These are phyloP conservation scores for Torulaspora pretoriensis DNA, from an alignment of 1,139 yeast species.

Conservation along the genomic window DNA sequence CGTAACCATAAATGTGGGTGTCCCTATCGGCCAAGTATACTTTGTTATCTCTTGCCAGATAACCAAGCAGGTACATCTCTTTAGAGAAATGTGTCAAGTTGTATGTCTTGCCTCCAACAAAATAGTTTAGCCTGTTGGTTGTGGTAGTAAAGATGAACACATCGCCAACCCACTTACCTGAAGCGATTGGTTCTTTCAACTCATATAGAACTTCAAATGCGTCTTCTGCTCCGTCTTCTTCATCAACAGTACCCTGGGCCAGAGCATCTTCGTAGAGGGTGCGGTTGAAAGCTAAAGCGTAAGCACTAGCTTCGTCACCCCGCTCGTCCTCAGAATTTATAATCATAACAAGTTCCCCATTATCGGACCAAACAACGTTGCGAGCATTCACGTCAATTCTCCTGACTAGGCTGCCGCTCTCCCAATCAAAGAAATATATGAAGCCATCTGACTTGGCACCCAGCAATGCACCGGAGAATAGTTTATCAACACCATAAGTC, in stretches of 20 bases:
- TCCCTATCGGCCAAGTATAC: constrained; percentile 90
- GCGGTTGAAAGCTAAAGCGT: constrained; percentile 69
- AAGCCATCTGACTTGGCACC: constrained; percentile 78
- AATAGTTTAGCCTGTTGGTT: constrained; percentile 84
- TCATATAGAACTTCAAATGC: constrained; percentile 84
- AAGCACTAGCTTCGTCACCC: constrained; percentile 56
- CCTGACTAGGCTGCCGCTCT: constrained; percentile 73
- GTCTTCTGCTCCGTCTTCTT: constrained; percentile 83
- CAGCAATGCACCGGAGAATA: constrained; percentile 81
- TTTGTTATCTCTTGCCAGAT: constrained; percentile 82
- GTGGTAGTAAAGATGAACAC: constrained; percentile 86
- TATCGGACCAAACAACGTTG: constrained; percentile 88
- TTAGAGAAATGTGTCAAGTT: constrained; percentile 92
- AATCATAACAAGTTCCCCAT: constrained; percentile 82
- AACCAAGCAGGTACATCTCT: constrained; percentile 81
- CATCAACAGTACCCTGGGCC: constrained; percentile 54
- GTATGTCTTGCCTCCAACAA: constrained; percentile 90
- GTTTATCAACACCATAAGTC: constrained; percentile 70
- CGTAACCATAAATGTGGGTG: constrained; percentile 76
- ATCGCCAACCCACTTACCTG: constrained; percentile 96
- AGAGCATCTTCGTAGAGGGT: constrained; percentile 63
- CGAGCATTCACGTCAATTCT: constrained; percentile 76
- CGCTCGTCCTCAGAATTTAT: constrained; percentile 45
- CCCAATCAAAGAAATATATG: constrained; percentile 92
- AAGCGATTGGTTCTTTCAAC: constrained; percentile 71